These are phyloP conservation scores for Globisporangium mamillatum DNA, from an alignment of 352 stramenopile species.

Conservation along the genomic window DNA sequence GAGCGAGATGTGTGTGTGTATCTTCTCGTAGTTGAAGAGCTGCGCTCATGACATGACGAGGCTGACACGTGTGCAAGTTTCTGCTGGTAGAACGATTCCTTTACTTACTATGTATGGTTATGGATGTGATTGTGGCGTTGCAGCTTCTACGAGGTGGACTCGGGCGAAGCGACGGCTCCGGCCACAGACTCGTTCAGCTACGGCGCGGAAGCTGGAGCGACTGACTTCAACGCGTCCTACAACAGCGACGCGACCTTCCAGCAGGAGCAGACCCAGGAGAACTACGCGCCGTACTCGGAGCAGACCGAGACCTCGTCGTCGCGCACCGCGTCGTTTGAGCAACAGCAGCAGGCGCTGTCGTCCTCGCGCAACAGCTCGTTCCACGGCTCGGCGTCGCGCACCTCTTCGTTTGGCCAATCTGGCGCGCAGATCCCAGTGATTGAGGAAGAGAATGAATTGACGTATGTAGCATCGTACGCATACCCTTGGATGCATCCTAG, in stretches of 20 bases:
- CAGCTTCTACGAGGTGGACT: constrained; percentile 71
- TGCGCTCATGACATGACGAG: too few species aligned
- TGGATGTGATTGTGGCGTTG: background rate
- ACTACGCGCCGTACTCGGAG: constrained; percentile 20
- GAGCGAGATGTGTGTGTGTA: background rate
- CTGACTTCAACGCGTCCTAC: constrained; percentile 24
- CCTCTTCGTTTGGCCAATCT: constrained; percentile 19
- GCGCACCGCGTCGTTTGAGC: constrained; percentile 20
- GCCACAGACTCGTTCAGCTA: constrained; percentile 14
- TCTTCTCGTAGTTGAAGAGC: constrained; percentile 18
- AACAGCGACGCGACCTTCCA: constrained; percentile 15
- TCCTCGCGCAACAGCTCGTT: constrained; percentile 27
- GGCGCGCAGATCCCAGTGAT: constrained; percentile 36
- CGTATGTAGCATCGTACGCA: constrained; percentile 34
- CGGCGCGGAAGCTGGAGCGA: constrained; percentile 11
- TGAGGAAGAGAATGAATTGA: constrained; percentile 73
- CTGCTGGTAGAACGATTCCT: too few species aligned
- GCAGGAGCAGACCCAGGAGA: constrained; percentile 19
- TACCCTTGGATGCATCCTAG: background rate
- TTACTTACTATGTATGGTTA: too few species aligned
- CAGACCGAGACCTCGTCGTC: constrained; percentile 12
- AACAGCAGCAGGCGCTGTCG: constrained; percentile 14
- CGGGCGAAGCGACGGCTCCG: constrained; percentile 22
- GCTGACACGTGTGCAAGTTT: too few species aligned
- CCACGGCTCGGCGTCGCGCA: constrained; percentile 15